Evolutionary conservation across 2,329 filamentous ascomycete species (phyloP).

Genomic region (Cladosporium sphaerospermum): DNA sequence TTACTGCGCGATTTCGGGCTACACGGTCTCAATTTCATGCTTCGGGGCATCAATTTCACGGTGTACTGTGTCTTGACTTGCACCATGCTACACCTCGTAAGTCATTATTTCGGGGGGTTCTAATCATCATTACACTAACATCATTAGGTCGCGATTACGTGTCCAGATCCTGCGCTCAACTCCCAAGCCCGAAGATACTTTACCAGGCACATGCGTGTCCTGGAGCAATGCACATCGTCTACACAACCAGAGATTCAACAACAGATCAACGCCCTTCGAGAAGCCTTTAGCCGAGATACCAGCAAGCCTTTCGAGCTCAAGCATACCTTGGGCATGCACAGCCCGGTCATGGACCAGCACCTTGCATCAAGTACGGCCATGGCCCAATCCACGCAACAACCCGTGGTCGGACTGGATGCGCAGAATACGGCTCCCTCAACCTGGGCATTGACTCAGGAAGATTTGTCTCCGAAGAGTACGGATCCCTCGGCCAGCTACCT

Average conservation of each 20-base stretch:
- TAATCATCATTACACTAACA: conserved; percentile 17
- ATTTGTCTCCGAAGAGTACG: neutral
- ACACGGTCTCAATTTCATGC: conserved; percentile 81
- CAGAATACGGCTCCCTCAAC: too few species aligned
- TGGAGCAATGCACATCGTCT: conserved; percentile 74
- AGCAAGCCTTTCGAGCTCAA: conserved; percentile 85
- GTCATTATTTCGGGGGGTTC: conserved; percentile 34
- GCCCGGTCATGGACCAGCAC: conserved; percentile 53
- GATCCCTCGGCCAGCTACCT: neutral
- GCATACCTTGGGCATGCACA: conserved; percentile 61
- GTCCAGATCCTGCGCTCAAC: conserved; percentile 83
- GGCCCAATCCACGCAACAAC: conserved; percentile 12
- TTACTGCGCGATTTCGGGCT: conserved; percentile 71
- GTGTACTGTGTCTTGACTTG: conserved; percentile 90
- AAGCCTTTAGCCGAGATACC: conserved; percentile 83
- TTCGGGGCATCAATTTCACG: conserved; percentile 87
- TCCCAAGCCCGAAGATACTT: conserved; percentile 82
- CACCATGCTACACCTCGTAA: conserved; percentile 85
- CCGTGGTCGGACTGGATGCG: neutral
- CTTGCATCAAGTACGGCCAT: conserved; percentile 9
- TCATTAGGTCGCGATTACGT: conserved; percentile 77
- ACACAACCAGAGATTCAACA: conserved; percentile 84
- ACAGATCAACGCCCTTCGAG: conserved; percentile 80
- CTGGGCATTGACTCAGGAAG: neutral
- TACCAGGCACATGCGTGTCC: conserved; percentile 84